Percentiles rank a stretch among this genome's conserved stretches.
Conservation (phyloP, 208 protist species). For the Tritrichomonas musculus region DNA sequence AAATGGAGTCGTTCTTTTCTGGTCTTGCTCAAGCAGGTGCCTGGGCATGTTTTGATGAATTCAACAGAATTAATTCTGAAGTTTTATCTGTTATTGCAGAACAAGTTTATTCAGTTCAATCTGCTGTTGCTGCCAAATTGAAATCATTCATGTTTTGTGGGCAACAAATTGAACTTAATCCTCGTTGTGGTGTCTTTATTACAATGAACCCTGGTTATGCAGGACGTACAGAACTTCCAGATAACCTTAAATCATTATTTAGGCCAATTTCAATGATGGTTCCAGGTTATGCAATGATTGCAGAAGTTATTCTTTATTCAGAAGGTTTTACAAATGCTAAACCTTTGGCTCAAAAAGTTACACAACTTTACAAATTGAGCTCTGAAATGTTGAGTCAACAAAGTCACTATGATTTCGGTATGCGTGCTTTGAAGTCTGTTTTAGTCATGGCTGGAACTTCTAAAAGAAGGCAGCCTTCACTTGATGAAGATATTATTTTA, state of each 20-base stretch:
- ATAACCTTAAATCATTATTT: conserved; percentile 93
- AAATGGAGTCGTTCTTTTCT: conserved; percentile 92
- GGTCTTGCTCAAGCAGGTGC: conserved; percentile 86
- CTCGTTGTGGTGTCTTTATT: conserved; percentile 87
- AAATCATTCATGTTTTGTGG: conserved; percentile 82
- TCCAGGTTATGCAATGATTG: conserved; percentile 93
- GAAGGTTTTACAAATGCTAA: conserved; percentile 72
- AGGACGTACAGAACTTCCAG: conserved; percentile 90
- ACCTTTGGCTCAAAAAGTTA: conserved; percentile 78
- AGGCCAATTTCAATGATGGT: conserved; percentile 91
- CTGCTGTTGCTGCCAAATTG: conserved; percentile 68
- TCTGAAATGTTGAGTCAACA: conserved; percentile 80
- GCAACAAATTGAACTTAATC: conserved; percentile 75
- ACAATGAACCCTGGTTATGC: conserved; percentile 99
- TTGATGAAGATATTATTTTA: conserved; percentile 78
- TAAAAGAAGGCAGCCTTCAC: conserved; percentile 76
- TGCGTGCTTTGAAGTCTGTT: conserved; percentile 94
- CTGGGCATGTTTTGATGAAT: conserved; percentile 96
- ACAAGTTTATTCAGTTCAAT: conserved; percentile 83
- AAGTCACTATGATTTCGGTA: conserved; percentile 96
- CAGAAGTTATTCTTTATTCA: conserved; percentile 90
- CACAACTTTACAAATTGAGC: conserved; percentile 79
- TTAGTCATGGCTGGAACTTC: conserved; percentile 82
- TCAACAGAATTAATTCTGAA: conserved; percentile 96
- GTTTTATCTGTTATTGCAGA: conserved; percentile 92